These are phyloP conservation scores for Ammopiptanthus mongolicus DNA, from an alignment of 306 rosid species.

Conservation along the genomic window DNA sequence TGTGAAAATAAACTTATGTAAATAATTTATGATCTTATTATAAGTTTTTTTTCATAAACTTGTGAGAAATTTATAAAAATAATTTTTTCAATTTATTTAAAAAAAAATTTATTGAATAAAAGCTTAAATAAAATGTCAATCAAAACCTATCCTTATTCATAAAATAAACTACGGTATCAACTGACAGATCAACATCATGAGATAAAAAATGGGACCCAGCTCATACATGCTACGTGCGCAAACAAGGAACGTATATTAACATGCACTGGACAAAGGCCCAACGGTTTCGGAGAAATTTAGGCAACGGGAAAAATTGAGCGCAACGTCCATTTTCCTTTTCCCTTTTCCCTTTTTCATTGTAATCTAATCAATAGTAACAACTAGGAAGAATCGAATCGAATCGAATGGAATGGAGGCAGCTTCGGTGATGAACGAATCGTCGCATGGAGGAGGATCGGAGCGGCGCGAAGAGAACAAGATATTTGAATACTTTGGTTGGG, in stretches of 20 bases:
- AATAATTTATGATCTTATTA: too few species aligned
- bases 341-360: neutral
- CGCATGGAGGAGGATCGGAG: slow-evolving; percentile 12
- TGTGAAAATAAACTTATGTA: too few species aligned
- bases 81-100: too few species aligned
- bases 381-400: neutral
- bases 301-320: neutral
- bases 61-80: too few species aligned
- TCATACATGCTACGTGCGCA: neutral
- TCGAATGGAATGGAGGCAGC: slow-evolving; percentile 5
- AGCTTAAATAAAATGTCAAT: too few species aligned
- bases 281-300: neutral
- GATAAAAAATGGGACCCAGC: neutral
- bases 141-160: too few species aligned
- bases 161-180: too few species aligned
- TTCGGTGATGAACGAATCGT: neutral
- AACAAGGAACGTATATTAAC: slow-evolving; percentile 6
- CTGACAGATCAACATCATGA: too few species aligned
- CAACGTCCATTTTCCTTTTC: neutral
- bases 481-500: slow-evolving; percentile 79
- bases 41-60: too few species aligned
- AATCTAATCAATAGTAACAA: neutral
- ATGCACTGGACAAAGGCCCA: neutral
- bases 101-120: too few species aligned
- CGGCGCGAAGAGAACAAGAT: slow-evolving; percentile 37